These are phyloP conservation scores for Eucalyptus polybractea DNA, from an alignment of 345 rosid genomes.

Conservation along the genomic window DNA sequence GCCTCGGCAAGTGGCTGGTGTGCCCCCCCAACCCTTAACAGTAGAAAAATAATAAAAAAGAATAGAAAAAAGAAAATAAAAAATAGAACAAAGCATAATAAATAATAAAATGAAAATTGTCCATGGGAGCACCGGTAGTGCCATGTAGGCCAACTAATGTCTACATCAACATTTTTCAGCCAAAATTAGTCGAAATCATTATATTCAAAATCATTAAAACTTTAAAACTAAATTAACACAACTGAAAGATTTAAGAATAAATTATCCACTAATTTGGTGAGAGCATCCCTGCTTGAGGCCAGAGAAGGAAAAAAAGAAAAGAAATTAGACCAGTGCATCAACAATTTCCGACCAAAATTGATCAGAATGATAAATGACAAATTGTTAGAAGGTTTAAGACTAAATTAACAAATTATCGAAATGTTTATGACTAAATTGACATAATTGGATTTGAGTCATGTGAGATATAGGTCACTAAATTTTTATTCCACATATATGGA, in stretches of 20 bases:
- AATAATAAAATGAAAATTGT: no score
- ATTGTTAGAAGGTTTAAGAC: no score
- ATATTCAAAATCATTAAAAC: background rate
- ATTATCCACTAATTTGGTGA: background rate
- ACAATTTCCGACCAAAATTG: accelerated
- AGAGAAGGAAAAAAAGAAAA: background rate
- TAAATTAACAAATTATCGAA: no score
- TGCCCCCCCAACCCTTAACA: background rate
- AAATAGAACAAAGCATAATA: background rate
- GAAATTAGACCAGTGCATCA: accelerated
- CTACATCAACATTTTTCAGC: background rate
- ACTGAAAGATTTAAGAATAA: no score
- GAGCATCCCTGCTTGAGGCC: accelerated
- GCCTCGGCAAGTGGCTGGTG: accelerated
- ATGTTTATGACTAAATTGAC: accelerated
- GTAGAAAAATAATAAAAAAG: no score
- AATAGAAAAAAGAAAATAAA: no score
- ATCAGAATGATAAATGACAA: no score
- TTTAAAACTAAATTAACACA: background rate
- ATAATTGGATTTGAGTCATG: accelerated
- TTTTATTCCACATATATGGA: background rate
- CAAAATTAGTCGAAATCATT: no score
- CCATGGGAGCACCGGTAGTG: background rate
- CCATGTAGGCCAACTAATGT: background rate
- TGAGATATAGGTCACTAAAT: accelerated